phyloP scores from a whole-genome alignment of 129 eudicot species.

The Pulicaria dysenterica region DNA sequence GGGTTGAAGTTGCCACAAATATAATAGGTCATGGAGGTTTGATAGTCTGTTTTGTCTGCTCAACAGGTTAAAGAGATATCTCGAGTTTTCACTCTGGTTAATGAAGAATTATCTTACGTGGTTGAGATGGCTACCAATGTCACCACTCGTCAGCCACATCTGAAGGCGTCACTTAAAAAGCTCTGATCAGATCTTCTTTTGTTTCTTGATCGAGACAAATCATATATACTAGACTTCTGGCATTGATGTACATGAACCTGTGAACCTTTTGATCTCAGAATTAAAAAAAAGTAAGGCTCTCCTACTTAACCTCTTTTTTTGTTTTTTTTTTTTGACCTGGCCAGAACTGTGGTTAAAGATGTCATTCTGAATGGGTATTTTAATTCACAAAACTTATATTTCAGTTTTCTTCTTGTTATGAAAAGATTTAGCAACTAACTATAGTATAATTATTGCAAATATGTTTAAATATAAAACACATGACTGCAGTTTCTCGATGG shows the following conservation, averaged over 20 bases:
- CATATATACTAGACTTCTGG: too few relatives aligned
- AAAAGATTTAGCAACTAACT: background rate
- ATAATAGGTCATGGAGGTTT: background rate
- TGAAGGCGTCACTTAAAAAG: conserved; percentile 65
- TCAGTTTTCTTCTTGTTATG: background rate
- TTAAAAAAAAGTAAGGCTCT: background rate
- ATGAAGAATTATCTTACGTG: conserved; percentile 53
- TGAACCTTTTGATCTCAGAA: background rate
- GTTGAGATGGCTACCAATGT: conserved; percentile 68
- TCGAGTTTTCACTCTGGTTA: conserved; percentile 52
- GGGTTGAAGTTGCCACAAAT: conserved; percentile 4
- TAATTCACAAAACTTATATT: background rate
- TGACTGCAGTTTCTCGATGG: too few relatives aligned
- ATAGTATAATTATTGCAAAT: background rate
- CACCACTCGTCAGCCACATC: conserved; percentile 52
- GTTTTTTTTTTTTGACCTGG: too few relatives aligned
- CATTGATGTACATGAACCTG: background rate
- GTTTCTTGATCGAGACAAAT: background rate
- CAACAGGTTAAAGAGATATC: conserved; percentile 65
- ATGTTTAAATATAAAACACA: too few relatives aligned
- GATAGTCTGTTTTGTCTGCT: conserved; percentile 18
- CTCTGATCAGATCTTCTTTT: conserved; percentile 30
- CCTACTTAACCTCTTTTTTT: background rate
- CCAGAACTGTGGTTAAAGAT: background rate
- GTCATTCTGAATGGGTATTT: background rate